Base-by-base conservation (phyloP, 768 basidiomycete species). In the Podaxis sp. region DNA sequence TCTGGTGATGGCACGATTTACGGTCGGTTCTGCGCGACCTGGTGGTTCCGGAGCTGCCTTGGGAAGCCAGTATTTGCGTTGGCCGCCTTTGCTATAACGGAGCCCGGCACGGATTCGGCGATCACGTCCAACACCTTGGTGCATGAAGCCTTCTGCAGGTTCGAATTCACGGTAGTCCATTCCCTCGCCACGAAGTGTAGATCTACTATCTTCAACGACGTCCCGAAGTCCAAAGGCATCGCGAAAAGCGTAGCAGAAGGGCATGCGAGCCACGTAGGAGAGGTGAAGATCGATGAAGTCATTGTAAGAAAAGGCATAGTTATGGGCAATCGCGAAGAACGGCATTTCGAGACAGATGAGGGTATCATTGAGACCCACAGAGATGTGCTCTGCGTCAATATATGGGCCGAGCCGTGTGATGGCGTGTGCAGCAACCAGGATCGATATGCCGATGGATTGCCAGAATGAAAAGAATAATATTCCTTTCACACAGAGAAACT, bases 391-490 rank as follows among this genome's bases (percentile, higher is more conserved):
- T 28, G 79, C 77, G 71, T 95, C 91, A 6, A 87, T 91, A 74
- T 96, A 95, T 11, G 91, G 90, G 2, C 95, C 95, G 50, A 97
- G 83, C 53, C 80, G 81, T 37, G 78, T 86, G 70, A 98, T 91
- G 53, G 78, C 82, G 7, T 88, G 82, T 0, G 89, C 79, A 1
- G 93, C 90, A 50, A 95, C 96, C n/a, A 98, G 82, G 67, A 91
- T 82, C 32, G 94, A 95, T 53, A 99, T 83, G 50, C 69, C 83
- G 53, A 96, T 83, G 21, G 90, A 86, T 71, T 99, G 97, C 97
- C 97, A 99, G 77, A 99, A 99, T 1, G 92, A 95, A 74, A 97
- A 96, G 80, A 98, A 98, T 21, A 99, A 81, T 65, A 99, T 94
- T 48, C 96, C 96, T 71, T 99, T 99, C 66, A 99, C 95, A 70